These are phyloP conservation scores for Aureobasidium pullulans DNA, from an alignment of 2,329 filamentous ascomycete species.

Conservation along the genomic window DNA sequence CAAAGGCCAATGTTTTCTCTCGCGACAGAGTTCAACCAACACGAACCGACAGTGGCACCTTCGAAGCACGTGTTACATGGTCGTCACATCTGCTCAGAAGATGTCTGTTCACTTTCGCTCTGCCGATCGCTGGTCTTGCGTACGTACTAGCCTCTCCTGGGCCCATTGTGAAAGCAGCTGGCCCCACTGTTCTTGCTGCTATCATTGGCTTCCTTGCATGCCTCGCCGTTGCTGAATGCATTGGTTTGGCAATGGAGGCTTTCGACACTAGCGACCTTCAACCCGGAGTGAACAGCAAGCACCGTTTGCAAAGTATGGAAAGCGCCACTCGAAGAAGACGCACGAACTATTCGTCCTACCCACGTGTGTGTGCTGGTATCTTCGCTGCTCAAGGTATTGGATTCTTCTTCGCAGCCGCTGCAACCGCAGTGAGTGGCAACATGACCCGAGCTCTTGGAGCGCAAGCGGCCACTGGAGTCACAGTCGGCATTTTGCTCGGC, in stretches of 20 bases:
- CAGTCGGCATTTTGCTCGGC: constrained; percentile 58
- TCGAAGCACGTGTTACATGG: constrained; percentile 58
- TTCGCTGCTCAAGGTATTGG: constrained; percentile 62
- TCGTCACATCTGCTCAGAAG: constrained; percentile 65
- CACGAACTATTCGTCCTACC: constrained; percentile 70
- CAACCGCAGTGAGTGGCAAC: constrained; percentile 61
- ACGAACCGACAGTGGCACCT: constrained; percentile 59
- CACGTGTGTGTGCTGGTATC: constrained; percentile 63
- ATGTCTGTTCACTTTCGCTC: constrained; percentile 56
- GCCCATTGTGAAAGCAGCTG: constrained; percentile 50
- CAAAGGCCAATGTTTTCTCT: constrained; percentile 63
- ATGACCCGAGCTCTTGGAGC: constrained; percentile 60
- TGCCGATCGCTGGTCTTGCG: constrained; percentile 59
- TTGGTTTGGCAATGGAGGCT: constrained; percentile 71
- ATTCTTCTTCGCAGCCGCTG: constrained; percentile 61
- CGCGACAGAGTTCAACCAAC: constrained; percentile 53
- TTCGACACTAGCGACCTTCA: constrained; percentile 76
- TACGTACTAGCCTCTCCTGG: constrained; percentile 63
- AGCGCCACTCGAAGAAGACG: constrained; percentile 39
- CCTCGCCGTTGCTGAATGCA: constrained; percentile 68
- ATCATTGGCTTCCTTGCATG: constrained; percentile 63
- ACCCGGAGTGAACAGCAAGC: constrained; percentile 55
- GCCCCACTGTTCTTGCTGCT: constrained; percentile 60
- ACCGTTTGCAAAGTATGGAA: constrained; percentile 40
- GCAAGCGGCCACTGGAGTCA: constrained; percentile 59